A percentile compares a stretch with the other conserved stretches of the same genome.
Evolutionary conservation across 805 yeast genomes (phyloP).

Genomic region (Pichia rugopelliculosa): DNA sequence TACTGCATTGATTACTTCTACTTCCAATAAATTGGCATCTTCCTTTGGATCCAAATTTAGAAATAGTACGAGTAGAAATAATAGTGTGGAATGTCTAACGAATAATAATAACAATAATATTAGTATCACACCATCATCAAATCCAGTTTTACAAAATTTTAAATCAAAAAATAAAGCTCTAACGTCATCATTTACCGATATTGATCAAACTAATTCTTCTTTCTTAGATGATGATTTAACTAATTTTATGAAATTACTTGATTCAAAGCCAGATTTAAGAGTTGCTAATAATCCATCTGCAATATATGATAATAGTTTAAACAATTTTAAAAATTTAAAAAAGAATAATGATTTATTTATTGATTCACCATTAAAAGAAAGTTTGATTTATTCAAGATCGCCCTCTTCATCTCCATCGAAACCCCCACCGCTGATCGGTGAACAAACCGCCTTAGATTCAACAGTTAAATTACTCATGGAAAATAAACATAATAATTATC

Average conservation of each 20-base stretch:
- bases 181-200: conserved; percentile 20
- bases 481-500: neutral
- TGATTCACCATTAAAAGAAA: conserved; percentile 11
- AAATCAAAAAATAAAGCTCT: conserved; percentile 18
- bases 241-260: conserved; percentile 29
- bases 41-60: conserved; percentile 58
- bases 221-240: conserved; percentile 29
- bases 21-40: conserved; percentile 57
- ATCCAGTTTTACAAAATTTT: conserved; percentile 22
- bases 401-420: conserved; percentile 6
- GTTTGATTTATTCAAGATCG: conserved; percentile 3
- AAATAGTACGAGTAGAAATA: conserved; percentile 19
- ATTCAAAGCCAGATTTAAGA: conserved; percentile 31
- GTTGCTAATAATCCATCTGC: conserved; percentile 20
- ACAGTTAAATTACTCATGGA: conserved; percentile 6
- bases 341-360: conserved; percentile 22
- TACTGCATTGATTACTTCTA: conserved; percentile 16
- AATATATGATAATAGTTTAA: conserved; percentile 22
- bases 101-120: conserved; percentile 2
- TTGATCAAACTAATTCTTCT: conserved; percentile 22
- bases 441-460: conserved; percentile 3
- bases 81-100: conserved; percentile 25
- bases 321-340: conserved; percentile 24
- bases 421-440: conserved; percentile 7
- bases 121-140: conserved; percentile 10